Percentiles rank a stretch among this genome's conserved stretches.
phyloP scores from a whole-genome alignment of 2,329 filamentous ascomycete genomes.

The Tolypocladium ovalisporum region DNA sequence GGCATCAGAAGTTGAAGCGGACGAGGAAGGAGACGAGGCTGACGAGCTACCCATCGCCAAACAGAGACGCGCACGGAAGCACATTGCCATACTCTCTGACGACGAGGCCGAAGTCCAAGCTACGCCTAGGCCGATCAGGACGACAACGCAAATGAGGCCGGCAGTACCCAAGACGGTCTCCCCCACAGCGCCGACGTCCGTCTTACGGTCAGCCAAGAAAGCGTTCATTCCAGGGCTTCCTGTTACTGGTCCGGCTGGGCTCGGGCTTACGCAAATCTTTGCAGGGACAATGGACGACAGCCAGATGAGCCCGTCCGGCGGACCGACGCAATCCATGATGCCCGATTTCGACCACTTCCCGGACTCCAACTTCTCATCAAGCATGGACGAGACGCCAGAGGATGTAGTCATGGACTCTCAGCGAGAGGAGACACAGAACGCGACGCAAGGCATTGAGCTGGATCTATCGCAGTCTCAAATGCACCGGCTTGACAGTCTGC shows the following conservation, averaged over 20 bases:
- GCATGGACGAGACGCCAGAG: constrained; percentile 43
- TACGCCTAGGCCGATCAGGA: constrained; percentile 37
- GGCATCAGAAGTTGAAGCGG: constrained; percentile 12
- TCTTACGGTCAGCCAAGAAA: constrained; percentile 58
- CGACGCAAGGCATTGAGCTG: constrained; percentile 37
- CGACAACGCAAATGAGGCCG: constrained; percentile 28
- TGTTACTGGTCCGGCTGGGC: constrained; percentile 46
- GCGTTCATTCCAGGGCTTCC: constrained; percentile 60
- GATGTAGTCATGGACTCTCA: constrained; percentile 37
- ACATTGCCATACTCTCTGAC: constrained; percentile 46
- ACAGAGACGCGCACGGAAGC: constrained; percentile 38
- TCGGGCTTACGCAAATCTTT: constrained; percentile 84
- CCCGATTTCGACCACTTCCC: constrained; percentile 47
- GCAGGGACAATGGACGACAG: constrained; percentile 74
- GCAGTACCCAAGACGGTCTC: constrained; percentile 31
- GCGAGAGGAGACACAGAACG: constrained; percentile 20
- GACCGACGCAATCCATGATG: constrained; percentile 35
- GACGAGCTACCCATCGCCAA: constrained; percentile 29
- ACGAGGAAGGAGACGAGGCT: constrained; percentile 23
- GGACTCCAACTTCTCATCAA: constrained; percentile 51
- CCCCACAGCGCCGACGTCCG: constrained; percentile 48
- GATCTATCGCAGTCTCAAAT: constrained; percentile 51
- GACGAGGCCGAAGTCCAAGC: constrained; percentile 38
- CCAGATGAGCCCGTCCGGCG: constrained; percentile 23
- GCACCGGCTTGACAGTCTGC: constrained; percentile 45